A percentile compares a stretch with the other conserved stretches of the same genome.
These are phyloP conservation scores for Micractinium conductrix DNA, from an alignment of 139 green algal genomes.

Conservation along the genomic window DNA sequence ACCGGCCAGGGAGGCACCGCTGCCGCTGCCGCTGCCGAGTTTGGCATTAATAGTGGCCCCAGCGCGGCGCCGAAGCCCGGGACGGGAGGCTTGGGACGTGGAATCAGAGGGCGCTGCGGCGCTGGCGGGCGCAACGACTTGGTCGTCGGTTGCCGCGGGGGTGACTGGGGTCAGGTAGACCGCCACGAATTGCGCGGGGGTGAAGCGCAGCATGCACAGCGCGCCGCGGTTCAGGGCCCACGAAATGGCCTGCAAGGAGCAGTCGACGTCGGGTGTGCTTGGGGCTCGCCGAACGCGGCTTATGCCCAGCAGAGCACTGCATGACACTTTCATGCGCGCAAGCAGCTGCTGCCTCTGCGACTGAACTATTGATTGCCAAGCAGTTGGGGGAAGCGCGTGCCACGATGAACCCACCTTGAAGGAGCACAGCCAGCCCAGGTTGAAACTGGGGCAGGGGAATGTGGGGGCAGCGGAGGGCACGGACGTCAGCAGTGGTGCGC, in stretches of 20 bases:
- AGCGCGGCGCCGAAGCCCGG: too few relatives aligned
- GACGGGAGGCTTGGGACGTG: too few relatives aligned
- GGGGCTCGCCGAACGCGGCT: too few relatives aligned
- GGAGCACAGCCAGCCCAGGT: background rate
- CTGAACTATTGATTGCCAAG: too few relatives aligned
- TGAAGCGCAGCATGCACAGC: background rate
- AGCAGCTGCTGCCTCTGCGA: too few relatives aligned
- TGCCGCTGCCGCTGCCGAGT: background rate
- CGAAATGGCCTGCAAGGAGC: constrained; percentile 1
- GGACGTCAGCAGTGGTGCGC: background rate
- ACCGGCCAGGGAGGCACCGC: background rate
- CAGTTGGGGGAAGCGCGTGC: too few relatives aligned
- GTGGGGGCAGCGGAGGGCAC: background rate
- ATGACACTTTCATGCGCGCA: too few relatives aligned
- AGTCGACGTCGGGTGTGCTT: too few relatives aligned
- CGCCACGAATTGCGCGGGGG: constrained; percentile 3
- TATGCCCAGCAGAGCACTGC: too few relatives aligned
- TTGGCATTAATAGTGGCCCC: too few relatives aligned
- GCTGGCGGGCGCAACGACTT: background rate
- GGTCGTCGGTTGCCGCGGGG: background rate
- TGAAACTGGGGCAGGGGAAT: background rate
- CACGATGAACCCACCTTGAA: constrained; percentile 35
- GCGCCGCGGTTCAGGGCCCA: constrained; percentile 29
- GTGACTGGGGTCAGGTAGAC: constrained; percentile 22
- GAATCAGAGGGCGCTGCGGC: too few relatives aligned